phyloP scores from a whole-genome alignment of 1,284 basidiomycete genomes.

The Malassezia dermatis region DNA sequence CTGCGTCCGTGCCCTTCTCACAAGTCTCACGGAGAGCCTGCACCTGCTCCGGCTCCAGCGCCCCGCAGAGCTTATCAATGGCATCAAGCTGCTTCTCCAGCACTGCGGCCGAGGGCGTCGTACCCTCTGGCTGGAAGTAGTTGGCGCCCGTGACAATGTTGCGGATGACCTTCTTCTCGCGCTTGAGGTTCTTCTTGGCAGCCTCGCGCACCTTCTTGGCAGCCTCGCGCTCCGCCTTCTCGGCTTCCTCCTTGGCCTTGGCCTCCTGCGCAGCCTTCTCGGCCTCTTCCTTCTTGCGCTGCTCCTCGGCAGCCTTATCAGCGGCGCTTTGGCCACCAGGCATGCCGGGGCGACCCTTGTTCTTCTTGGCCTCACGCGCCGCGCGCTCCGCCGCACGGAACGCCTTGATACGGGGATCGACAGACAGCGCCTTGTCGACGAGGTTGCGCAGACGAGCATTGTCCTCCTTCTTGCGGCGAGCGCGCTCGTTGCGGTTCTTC shows the following conservation, averaged over 20 bases:
- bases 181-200: conserved; percentile 47
- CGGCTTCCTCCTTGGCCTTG: conserved; percentile 54
- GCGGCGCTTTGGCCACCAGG: conserved; percentile 23
- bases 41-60: conserved; percentile 52
- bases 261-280: conserved; percentile 61
- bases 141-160: conserved; percentile 53
- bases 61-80: conserved; percentile 52
- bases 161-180: conserved; percentile 46
- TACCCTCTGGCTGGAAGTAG: conserved; percentile 54
- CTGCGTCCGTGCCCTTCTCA: conserved; percentile 37
- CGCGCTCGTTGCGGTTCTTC: conserved; percentile 96
- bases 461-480: conserved; percentile 94
- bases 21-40: conserved; percentile 53
- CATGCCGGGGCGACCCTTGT: conserved; percentile 51
- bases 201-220: conserved; percentile 86
- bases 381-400: conserved; percentile 96
- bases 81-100: conserved; percentile 55
- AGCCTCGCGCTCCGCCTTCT: conserved; percentile 60
- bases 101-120: conserved; percentile 50
- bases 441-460: conserved; percentile 75
- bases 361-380: conserved; percentile 84
- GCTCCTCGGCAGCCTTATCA: conserved; percentile 37
- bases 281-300: conserved; percentile 61
- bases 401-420: conserved; percentile 91
- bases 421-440: conserved; percentile 72